These are phyloP conservation scores for Rheum nobile DNA, from an alignment of 148 eudicot species.

Conservation along the genomic window DNA sequence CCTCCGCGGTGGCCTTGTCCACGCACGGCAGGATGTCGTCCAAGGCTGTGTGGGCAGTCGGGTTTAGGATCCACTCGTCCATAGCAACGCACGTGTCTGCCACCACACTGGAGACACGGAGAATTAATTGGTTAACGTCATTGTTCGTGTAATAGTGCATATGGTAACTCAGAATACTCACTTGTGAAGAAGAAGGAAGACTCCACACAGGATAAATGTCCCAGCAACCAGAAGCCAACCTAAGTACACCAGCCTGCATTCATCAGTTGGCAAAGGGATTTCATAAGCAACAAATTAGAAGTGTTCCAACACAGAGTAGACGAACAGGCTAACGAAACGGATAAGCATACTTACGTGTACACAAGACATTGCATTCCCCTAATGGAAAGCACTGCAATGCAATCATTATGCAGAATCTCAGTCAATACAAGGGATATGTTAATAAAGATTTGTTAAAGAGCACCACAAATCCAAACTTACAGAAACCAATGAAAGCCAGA, in stretches of 20 bases:
- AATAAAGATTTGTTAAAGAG: not conserved
- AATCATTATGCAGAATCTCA: slow-evolving; percentile 8
- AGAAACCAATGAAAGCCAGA: slow-evolving; percentile 63
- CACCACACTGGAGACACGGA: not conserved
- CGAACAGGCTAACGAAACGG: not conserved
- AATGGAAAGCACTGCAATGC: slow-evolving; percentile 76
- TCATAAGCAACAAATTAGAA: slow-evolving; percentile 8
- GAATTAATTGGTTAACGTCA: too few relatives aligned
- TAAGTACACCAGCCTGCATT: slow-evolving; percentile 55
- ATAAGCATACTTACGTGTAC: slow-evolving; percentile 50
- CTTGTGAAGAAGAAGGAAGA: slow-evolving; percentile 84
- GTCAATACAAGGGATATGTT: not conserved
- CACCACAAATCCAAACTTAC: slow-evolving; percentile 31
- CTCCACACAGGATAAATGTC: slow-evolving; percentile 65
- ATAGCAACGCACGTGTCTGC: slow-evolving; percentile 70
- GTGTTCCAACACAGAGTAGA: not conserved
- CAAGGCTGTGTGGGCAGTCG: slow-evolving; percentile 74
- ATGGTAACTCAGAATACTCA: slow-evolving; percentile 22
- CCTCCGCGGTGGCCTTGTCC: slow-evolving; percentile 72
- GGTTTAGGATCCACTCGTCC: slow-evolving; percentile 76
- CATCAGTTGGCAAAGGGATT: not conserved
- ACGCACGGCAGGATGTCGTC: slow-evolving; percentile 89
- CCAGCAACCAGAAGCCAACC: slow-evolving; percentile 76
- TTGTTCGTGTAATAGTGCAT: too few relatives aligned
- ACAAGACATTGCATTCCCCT: slow-evolving; percentile 68